These are phyloP conservation scores for Dendrobium catenatum DNA, from an alignment of 106 monocot genomes.

Conservation along the genomic window DNA sequence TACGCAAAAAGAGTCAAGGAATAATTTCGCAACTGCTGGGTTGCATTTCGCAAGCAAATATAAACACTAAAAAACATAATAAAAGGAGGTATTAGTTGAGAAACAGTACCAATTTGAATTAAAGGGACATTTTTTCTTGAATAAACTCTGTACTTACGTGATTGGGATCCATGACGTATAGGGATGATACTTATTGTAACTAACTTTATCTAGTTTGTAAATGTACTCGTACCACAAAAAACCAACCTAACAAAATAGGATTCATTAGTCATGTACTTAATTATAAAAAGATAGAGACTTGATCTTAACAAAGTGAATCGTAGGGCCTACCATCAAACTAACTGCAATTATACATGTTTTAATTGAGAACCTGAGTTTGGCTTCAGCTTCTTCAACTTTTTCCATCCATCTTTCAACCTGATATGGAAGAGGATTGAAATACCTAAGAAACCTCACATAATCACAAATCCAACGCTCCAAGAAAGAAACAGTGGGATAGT, in stretches of 20 bases:
- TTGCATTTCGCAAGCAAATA: slow-evolving; percentile 82
- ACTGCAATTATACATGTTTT: slow-evolving; percentile 55
- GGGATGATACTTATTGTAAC: slow-evolving; percentile 88
- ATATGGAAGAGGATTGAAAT: not conserved
- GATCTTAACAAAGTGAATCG: not conserved
- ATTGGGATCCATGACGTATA: slow-evolving; percentile 99
- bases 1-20: slow-evolving; percentile 92
- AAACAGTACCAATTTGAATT: not conserved
- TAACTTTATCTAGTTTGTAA: slow-evolving; percentile 89
- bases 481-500: not conserved
- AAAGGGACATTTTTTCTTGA: not conserved
- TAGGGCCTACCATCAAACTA: slow-evolving; percentile 41
- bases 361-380: slow-evolving; percentile 41
- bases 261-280: not conserved
- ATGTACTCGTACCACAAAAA: slow-evolving; percentile 94
- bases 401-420: slow-evolving; percentile 97
- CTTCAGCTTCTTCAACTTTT: slow-evolving; percentile 85
- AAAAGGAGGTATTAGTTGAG: not conserved
- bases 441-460: not conserved
- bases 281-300: not conserved
- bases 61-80: slow-evolving; percentile 47
- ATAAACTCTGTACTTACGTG: slow-evolving; percentile 39
- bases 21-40: slow-evolving; percentile 62
- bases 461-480: not conserved
- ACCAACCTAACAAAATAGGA: slow-evolving; percentile 46